A percentile compares a stretch with the other conserved stretches of the same genome.
phyloP scores from a whole-genome alignment of 1,284 basidiomycete species.

The Tilletia walkeri region DNA sequence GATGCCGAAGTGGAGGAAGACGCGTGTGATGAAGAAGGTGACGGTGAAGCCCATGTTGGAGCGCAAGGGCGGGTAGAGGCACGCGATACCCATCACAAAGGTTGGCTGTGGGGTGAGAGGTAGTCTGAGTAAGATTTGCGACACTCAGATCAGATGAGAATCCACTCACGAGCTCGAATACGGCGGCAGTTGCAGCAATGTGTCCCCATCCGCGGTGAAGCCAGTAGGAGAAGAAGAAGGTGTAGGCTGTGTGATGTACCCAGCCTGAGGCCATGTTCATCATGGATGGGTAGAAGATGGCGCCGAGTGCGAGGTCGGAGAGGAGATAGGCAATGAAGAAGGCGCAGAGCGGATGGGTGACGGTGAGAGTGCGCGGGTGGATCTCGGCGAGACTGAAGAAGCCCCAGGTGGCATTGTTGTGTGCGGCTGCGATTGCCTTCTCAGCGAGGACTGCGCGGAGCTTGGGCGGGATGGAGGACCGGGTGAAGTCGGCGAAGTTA shows the following conservation, averaged over 20 bases:
- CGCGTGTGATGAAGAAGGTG: conserved; percentile 49
- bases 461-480: not conserved
- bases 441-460: not conserved
- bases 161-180: conserved; percentile 37
- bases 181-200: conserved; percentile 38
- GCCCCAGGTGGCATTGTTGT: not conserved
- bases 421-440: not conserved
- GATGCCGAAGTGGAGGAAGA: conserved; percentile 49
- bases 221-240: conserved; percentile 43
- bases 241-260: conserved; percentile 52
- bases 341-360: conserved; percentile 41
- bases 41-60: conserved; percentile 53
- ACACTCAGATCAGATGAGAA: no score
- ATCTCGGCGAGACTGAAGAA: conserved; percentile 39
- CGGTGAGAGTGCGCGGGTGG: conserved; percentile 32
- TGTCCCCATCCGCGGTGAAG: conserved; percentile 46
- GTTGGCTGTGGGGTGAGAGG: conserved; percentile 21
- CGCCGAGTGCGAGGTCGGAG: conserved; percentile 44
- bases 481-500: not conserved
- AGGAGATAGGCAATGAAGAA: conserved; percentile 53
- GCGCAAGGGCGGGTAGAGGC: conserved; percentile 43
- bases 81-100: conserved; percentile 51
- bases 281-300: conserved; percentile 49
- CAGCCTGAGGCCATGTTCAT: conserved; percentile 53
- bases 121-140: no score